Conservation (phyloP, 2,329 filamentous ascomycete species). For the Fusarium brevicatenulatum region DNA sequence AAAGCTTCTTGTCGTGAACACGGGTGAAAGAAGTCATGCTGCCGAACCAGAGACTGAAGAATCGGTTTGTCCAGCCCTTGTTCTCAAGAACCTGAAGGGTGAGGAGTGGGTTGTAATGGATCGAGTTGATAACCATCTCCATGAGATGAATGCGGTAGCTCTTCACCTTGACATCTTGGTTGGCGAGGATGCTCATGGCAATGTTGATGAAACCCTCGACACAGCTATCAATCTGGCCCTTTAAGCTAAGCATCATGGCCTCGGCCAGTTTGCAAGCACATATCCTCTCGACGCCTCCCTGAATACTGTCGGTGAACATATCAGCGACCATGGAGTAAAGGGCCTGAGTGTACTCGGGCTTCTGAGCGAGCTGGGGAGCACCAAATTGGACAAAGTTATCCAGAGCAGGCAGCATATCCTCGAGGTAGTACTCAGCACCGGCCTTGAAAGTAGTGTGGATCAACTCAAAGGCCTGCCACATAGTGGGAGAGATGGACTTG, state of each 20-base stretch:
- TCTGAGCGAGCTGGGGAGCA: constrained; percentile 80
- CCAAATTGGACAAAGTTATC: constrained; percentile 99
- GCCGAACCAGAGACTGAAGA: constrained; percentile 98
- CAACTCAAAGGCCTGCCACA: constrained; percentile 98
- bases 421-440: constrained; percentile 94
- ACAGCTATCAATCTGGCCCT: constrained; percentile 87
- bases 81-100: constrained; percentile 88
- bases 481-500: constrained; percentile 92
- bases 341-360: constrained; percentile 86
- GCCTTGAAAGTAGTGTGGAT: constrained; percentile 98
- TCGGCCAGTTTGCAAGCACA: constrained; percentile 98
- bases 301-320: constrained; percentile 92
- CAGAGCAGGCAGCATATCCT: constrained; percentile 97
- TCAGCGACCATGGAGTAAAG: constrained; percentile 94
- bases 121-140: constrained; percentile 98
- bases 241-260: constrained; percentile 94
- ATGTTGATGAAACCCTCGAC: constrained; percentile 89
- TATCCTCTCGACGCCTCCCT: constrained; percentile 92
- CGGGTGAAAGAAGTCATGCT: constrained; percentile 93
- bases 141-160: constrained; percentile 95
- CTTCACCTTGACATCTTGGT: constrained; percentile 85
- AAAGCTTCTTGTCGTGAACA: constrained; percentile 98
- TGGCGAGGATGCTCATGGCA: constrained; percentile 83
- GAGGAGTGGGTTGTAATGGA: constrained; percentile 94
- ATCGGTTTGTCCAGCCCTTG: constrained; percentile 97